These are phyloP conservation scores for Lotmaria passim DNA, from an alignment of 208 protist species.

Conservation along the genomic window DNA sequence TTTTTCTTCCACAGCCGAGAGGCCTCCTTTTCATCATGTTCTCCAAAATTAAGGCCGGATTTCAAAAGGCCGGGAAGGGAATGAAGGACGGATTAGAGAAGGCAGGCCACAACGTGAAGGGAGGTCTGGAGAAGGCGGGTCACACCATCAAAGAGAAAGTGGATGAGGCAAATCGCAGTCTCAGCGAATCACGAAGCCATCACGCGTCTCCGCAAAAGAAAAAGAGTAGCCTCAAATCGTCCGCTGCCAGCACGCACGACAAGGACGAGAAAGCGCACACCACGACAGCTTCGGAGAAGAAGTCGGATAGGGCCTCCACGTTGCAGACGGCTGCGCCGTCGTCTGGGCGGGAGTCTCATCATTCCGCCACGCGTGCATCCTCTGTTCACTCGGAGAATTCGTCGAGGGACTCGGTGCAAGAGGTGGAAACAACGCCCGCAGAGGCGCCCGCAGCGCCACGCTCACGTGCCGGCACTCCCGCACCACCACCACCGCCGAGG, in stretches of 20 bases:
- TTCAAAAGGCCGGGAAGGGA: constrained; percentile 32
- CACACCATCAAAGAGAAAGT: constrained; percentile 14
- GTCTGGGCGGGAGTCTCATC: not conserved
- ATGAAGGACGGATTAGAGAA: constrained; percentile 24
- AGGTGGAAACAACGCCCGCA: not conserved
- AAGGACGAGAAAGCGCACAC: constrained; percentile 13
- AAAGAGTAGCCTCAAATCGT: constrained; percentile 2
- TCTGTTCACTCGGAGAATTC: constrained; percentile 19
- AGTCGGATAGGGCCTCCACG: not conserved
- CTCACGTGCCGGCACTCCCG: constrained; percentile 4
- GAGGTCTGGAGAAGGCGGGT: constrained; percentile 27
- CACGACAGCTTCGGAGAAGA: not conserved
- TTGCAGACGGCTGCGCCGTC: not conserved
- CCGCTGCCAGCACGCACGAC: not conserved
- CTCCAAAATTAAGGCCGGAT: constrained; percentile 18
- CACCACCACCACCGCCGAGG: not conserved
- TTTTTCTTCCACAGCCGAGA: not conserved
- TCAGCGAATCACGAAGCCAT: constrained; percentile 2
- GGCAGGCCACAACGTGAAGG: constrained; percentile 21
- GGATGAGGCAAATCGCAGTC: constrained; percentile 3
- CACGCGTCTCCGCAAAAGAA: constrained; percentile 1
- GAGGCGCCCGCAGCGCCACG: not conserved
- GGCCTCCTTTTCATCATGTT: constrained; percentile 1
- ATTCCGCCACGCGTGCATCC: not conserved
- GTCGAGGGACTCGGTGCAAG: not conserved